Conservation (phyloP, 2,329 filamentous ascomycete genomes). For the Colletotrichum sp. region DNA sequence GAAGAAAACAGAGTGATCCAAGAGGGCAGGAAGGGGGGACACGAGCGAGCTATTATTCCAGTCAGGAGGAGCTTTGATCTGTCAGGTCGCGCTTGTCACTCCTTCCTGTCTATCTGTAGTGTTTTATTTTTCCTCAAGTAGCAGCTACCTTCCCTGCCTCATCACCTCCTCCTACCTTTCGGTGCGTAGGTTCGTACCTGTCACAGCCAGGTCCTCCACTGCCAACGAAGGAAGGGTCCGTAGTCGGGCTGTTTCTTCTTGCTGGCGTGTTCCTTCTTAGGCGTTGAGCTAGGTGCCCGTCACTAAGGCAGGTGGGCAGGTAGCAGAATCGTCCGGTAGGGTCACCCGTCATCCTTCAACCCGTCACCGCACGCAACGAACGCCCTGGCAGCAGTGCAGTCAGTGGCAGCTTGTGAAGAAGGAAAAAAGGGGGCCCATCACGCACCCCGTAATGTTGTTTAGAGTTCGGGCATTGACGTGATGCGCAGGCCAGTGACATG, state of each 20-base stretch:
- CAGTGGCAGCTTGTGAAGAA: not conserved
- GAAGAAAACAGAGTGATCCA: not conserved
- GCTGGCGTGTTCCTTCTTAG: not conserved
- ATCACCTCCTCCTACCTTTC: not conserved
- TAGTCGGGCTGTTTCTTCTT: not conserved
- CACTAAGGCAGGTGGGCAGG: not conserved
- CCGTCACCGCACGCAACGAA: not conserved
- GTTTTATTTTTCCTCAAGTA: too few species aligned
- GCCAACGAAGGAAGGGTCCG: not conserved
- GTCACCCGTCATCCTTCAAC: not conserved
- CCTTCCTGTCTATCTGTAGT: not conserved
- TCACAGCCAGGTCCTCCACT: not conserved
- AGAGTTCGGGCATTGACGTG: constrained; percentile 18
- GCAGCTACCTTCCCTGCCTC: not conserved
- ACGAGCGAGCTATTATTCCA: not conserved
- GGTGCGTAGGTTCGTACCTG: not conserved
- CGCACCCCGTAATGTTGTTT: not conserved
- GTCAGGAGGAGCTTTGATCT: not conserved
- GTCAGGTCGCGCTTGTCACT: not conserved
- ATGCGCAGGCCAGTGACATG: constrained; percentile 5
- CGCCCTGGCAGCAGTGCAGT: not conserved
- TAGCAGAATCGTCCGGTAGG: not conserved
- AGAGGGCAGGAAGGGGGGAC: not conserved
- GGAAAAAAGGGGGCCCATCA: not conserved
- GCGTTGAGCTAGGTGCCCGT: not conserved